Percentiles rank a stretch among this genome's conserved stretches.
phyloP scores from a whole-genome alignment of 169 alveolate species.

The Babesia sp. region DNA sequence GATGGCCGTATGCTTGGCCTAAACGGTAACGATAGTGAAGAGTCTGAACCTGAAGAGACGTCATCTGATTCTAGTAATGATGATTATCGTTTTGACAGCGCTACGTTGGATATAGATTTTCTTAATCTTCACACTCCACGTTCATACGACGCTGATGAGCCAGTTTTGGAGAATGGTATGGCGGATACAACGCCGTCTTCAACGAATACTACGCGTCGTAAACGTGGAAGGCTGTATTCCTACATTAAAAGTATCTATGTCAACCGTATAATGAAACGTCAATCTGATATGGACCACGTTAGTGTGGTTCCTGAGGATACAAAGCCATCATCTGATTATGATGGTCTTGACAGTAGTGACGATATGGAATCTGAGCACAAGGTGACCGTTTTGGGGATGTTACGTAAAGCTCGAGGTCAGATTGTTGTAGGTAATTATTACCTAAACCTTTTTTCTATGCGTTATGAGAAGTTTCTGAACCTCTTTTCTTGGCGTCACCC shows the following conservation, averaged over 20 bases:
- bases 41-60: conserved; percentile 6
- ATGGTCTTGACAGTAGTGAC: conserved; percentile 19
- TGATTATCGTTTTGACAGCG: too few relatives aligned
- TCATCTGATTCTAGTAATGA: conserved; percentile 4
- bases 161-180: too few relatives aligned
- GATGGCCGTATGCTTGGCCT: background rate
- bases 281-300: conserved; percentile 1
- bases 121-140: too few relatives aligned
- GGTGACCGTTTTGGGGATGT: conserved; percentile 55
- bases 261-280: conserved; percentile 11
- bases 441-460: conserved; percentile 50
- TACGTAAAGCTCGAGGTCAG: conserved; percentile 59
- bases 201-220: too few relatives aligned
- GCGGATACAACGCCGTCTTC: too few relatives aligned
- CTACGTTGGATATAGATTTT: too few relatives aligned
- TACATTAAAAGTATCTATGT: conserved; percentile 21
- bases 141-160: too few relatives aligned
- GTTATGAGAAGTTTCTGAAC: conserved; percentile 64
- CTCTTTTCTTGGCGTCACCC: conserved; percentile 60
- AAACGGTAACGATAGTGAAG: background rate
- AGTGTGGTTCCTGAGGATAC: conserved; percentile 6
- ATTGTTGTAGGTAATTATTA: conserved; percentile 52
- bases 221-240: conserved; percentile 10
- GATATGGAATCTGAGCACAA: conserved; percentile 41
- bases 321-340: conserved; percentile 26